These are phyloP conservation scores for Sonneratia caseolaris DNA, from an alignment of 345 rosid species.

Conservation along the genomic window DNA sequence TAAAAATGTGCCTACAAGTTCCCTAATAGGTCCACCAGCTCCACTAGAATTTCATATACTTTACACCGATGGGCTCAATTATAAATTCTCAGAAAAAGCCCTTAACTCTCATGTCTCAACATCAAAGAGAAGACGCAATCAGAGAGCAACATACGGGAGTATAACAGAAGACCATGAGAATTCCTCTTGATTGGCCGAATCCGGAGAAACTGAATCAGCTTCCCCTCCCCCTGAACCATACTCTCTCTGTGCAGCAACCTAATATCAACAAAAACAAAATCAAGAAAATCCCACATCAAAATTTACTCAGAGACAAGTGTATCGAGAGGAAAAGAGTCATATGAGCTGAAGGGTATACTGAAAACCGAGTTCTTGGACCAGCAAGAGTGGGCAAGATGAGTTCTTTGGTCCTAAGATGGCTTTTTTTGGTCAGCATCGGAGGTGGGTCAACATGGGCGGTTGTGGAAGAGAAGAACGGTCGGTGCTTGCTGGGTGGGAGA, in stretches of 20 bases:
- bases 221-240: conserved; percentile 48
- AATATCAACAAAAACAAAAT: conserved; percentile 2
- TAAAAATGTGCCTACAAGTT: not conserved
- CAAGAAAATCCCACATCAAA: not conserved
- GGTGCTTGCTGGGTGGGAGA: not conserved
- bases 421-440: not conserved
- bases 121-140: not conserved
- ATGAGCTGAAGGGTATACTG: not conserved
- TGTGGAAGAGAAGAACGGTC: not conserved
- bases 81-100: not conserved
- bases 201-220: conserved; percentile 33
- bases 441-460: not conserved
- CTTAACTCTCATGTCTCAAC: not conserved
- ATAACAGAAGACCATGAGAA: conserved; percentile 86
- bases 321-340: not conserved
- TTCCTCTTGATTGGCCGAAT: conserved; percentile 33
- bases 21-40: not conserved
- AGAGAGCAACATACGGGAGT: conserved; percentile 56
- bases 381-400: not conserved
- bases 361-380: conserved; percentile 2
- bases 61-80: not conserved
- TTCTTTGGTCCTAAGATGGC: not conserved
- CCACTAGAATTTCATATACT: not conserved
- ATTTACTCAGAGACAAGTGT: not conserved
- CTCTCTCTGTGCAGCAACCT: conserved; percentile 43